Conservation (phyloP, 768 basidiomycete genomes). For the Amanita phalloides region DNA sequence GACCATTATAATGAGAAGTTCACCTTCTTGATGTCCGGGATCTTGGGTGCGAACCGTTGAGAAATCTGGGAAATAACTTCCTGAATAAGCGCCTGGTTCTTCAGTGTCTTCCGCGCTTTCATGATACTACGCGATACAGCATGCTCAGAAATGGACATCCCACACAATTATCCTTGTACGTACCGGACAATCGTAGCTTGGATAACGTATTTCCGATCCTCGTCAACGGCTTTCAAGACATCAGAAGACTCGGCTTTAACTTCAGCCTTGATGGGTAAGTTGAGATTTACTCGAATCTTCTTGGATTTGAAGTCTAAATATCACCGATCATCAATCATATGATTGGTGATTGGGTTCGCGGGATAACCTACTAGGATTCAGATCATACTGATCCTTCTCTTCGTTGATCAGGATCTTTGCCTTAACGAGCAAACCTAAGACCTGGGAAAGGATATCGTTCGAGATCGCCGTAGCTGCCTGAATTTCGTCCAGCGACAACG, state of each 20-base stretch:
- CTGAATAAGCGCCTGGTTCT: conserved; percentile 82
- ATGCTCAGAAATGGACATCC: neutral
- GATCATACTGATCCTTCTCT: conserved; percentile 81
- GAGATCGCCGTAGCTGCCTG: conserved; percentile 67
- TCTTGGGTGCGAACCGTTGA: conserved; percentile 83
- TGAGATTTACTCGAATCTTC: conserved; percentile 88
- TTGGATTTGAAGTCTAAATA: conserved; percentile 76
- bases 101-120: conserved; percentile 94
- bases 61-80: conserved; percentile 88
- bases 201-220: conserved; percentile 94
- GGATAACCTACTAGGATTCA: conserved; percentile 56
- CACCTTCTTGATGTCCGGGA: conserved; percentile 95
- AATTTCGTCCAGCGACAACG: conserved; percentile 74
- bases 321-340: neutral
- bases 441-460: conserved; percentile 71
- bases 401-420: conserved; percentile 86
- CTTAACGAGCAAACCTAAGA: conserved; percentile 66
- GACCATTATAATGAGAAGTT: conserved; percentile 5
- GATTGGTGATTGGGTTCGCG: neutral
- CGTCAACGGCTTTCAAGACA: conserved; percentile 90
- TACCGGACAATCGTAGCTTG: conserved; percentile 89
- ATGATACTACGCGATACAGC: conserved; percentile 50
- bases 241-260: conserved; percentile 85
- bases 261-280: conserved; percentile 90
- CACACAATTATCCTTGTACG: conserved; percentile 10